Base-by-base conservation (phyloP, 345 rosid genomes). In the Dipteronia dyeriana region DNA sequence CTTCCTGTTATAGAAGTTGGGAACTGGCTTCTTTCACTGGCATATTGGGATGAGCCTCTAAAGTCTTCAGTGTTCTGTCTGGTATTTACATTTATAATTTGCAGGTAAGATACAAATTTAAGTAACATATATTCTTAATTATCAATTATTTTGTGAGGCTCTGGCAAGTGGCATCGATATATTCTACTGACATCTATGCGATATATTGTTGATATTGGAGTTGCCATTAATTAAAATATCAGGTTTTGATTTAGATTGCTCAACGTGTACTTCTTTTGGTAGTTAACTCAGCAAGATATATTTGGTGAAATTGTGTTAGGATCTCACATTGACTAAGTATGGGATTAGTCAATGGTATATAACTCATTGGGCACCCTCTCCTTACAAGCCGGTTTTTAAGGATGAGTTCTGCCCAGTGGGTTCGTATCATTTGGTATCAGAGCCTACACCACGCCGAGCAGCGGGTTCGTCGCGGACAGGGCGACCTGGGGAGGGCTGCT, bases 41-140 rank as follows among this genome's bases (percentile, higher is more conserved):
- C 83, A 63, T 82, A 76, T 78, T 97, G 98, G 99, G 97, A 97
- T 67, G 90, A 92, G 80, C 87, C 92, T 61, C 51, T 76, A 72
- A 92, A 90, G 81, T 97, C 98, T 75, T 78, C 70, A 57, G 54
- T 89, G 3, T 97, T 97, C 86, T 92, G 97, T 84, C 82, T 94
- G 89, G 75, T 84, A 23, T 77, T 78, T 63, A 79, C 84, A 74
- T 88, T 75, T 81, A 79, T 92, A 79, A 88, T 97, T 51, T 91
- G 81, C 88, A 86, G 92, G 99, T 94, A 54, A 82, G 83, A 61
- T 63, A 16, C 12, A 31, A 57, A 82, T 63, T 29, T 47, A 51
- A 60, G 17, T 8, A 47, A 54, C 38, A 53, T 56, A n/a, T 75
- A 53, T 57, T 19, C 22, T 25, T n/a, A 49, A 62, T 72, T 47